phyloP scores from a whole-genome alignment of 2,329 filamentous ascomycete genomes.

The Xylaria polymorpha region DNA sequence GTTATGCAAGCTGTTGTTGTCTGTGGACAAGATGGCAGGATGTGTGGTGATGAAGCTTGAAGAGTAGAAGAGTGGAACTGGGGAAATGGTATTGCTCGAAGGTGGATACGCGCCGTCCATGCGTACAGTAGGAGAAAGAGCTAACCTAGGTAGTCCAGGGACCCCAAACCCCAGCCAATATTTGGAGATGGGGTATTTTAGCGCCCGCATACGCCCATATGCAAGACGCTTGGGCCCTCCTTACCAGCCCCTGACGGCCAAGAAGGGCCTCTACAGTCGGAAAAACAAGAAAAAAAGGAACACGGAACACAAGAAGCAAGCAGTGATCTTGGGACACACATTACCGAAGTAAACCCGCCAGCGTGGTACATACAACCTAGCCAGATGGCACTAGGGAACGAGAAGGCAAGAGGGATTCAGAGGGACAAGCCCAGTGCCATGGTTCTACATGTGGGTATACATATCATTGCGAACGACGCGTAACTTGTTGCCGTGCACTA shows the following conservation, averaged over 20 bases:
- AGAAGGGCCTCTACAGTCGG: slow-evolving; percentile 6
- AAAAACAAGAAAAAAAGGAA: slow-evolving; percentile 16
- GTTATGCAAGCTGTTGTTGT: slow-evolving; percentile 30
- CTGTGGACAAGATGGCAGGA: slow-evolving; percentile 26
- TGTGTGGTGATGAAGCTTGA: slow-evolving; percentile 24
- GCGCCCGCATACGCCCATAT: slow-evolving; percentile 36
- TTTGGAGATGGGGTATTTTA: slow-evolving; percentile 34
- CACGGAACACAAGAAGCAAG: slow-evolving; percentile 4
- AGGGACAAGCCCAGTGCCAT: not conserved
- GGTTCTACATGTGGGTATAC: slow-evolving; percentile 1
- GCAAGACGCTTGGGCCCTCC: slow-evolving; percentile 38
- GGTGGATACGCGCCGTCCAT: slow-evolving; percentile 36
- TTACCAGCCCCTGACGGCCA: slow-evolving; percentile 27
- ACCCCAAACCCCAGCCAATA: slow-evolving; percentile 39
- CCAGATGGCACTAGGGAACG: not conserved
- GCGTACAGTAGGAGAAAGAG: slow-evolving; percentile 33
- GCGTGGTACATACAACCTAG: slow-evolving; percentile 9
- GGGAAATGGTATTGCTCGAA: slow-evolving; percentile 44
- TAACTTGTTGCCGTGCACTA: slow-evolving; percentile 3
- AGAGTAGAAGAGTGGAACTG: slow-evolving; percentile 42
- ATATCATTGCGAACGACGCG: slow-evolving; percentile 1
- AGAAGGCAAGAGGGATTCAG: slow-evolving; percentile 3
- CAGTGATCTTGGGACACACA: slow-evolving; percentile 18
- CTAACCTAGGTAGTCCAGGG: slow-evolving; percentile 1
- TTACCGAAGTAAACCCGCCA: slow-evolving; percentile 34